Evolutionary conservation across 129 eudicot species (phyloP).

Genomic region (Artemisia argyi): DNA sequence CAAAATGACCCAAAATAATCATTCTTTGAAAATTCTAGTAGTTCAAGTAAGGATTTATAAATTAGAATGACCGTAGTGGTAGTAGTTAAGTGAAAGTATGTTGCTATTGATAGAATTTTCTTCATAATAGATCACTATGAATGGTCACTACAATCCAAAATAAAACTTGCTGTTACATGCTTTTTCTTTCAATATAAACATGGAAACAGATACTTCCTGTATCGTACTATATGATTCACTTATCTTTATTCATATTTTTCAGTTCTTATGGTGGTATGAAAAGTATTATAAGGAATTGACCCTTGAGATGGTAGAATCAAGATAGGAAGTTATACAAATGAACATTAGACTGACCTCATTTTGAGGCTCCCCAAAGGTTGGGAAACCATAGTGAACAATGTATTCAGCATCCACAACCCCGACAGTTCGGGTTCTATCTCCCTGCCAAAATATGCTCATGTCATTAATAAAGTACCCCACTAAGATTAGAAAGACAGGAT

Average conservation of each 20-base stretch:
- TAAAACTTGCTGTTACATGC: no score
- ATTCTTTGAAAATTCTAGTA: no score
- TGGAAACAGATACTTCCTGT: no score
- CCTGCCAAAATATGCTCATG: conserved; percentile 41
- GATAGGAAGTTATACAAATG: background rate
- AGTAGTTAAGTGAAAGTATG: no score
- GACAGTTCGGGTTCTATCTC: conserved; percentile 71
- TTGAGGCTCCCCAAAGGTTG: conserved; percentile 72
- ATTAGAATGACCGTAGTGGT: no score
- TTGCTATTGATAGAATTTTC: no score
- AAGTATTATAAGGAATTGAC: background rate
- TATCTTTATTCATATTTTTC: background rate
- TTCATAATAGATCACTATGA: no score
- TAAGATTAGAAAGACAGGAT: background rate
- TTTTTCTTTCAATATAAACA: no score
- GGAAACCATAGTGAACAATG: conserved; percentile 79
- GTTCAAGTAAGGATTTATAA: no score
- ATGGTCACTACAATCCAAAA: no score
- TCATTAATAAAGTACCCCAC: conserved; percentile 17
- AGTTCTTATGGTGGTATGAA: background rate
- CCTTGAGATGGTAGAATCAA: background rate
- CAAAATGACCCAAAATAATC: no score
- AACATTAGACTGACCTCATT: conserved; percentile 38
- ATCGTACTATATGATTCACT: no score
- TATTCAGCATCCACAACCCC: conserved; percentile 97